These are phyloP conservation scores for Pleoardoris graminearum DNA, from an alignment of 2,329 filamentous ascomycete species.

Conservation along the genomic window DNA sequence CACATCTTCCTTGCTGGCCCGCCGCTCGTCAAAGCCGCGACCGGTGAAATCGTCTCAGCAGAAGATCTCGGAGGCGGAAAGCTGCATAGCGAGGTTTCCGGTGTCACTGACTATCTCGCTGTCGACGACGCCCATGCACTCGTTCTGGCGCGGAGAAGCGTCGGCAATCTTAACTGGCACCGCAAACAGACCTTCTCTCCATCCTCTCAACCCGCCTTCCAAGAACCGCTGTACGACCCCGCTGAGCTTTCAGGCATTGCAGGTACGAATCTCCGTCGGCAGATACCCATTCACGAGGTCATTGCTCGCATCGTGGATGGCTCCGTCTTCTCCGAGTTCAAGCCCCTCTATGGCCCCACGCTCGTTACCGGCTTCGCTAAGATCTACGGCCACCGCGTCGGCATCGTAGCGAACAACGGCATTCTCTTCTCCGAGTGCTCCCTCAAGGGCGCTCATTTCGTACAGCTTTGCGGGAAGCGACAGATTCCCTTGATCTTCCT, in stretches of 20 bases:
- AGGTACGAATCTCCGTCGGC: conserved; percentile 83
- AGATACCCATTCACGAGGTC: conserved; percentile 83
- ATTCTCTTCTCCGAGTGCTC: conserved; percentile 89
- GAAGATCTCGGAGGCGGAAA: conserved; percentile 90
- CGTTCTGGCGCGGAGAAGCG: conserved; percentile 77
- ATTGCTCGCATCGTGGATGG: conserved; percentile 93
- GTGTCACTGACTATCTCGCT: conserved; percentile 93
- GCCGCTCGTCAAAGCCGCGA: conserved; percentile 92
- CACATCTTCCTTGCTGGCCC: conserved; percentile 96
- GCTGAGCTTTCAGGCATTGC: conserved; percentile 86
- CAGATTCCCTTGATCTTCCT: conserved; percentile 89
- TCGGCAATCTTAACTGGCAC: conserved; percentile 90
- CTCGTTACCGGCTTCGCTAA: conserved; percentile 86
- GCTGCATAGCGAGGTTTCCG: conserved; percentile 87
- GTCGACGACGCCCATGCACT: conserved; percentile 93
- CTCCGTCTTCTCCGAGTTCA: conserved; percentile 90
- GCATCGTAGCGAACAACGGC: conserved; percentile 94
- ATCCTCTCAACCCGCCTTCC: conserved; percentile 52
- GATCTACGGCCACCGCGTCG: conserved; percentile 88
- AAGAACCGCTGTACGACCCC: conserved; percentile 79
- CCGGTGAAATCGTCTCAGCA: conserved; percentile 85
- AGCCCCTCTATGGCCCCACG: conserved; percentile 84
- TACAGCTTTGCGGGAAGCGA: conserved; percentile 89
- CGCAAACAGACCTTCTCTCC: conserved; percentile 38
- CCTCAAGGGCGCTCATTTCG: conserved; percentile 94